These are phyloP conservation scores for Trichocladium antarcticum DNA, from an alignment of 495 filamentous ascomycete genomes.

Conservation along the genomic window DNA sequence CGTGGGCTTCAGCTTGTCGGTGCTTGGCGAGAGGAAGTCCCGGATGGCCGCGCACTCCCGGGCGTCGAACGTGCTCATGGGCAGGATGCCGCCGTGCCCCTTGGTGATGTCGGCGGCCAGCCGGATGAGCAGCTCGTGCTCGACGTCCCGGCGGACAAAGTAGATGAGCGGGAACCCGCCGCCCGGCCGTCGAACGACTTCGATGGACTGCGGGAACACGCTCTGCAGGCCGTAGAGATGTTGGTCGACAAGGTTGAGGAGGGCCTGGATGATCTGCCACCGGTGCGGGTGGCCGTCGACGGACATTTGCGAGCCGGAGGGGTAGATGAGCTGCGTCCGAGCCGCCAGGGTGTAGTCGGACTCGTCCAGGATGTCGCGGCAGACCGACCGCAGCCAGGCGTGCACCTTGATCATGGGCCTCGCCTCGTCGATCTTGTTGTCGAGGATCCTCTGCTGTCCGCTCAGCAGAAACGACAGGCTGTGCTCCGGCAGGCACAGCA, in stretches of 20 bases:
- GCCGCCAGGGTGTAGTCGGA: conserved; percentile 43
- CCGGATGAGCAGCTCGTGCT: conserved; percentile 31
- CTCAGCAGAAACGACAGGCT: conserved; percentile 43
- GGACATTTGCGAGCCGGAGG: conserved; percentile 35
- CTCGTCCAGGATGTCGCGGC: conserved; percentile 48
- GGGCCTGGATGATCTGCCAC: conserved; percentile 34
- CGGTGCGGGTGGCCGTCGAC: conserved; percentile 43
- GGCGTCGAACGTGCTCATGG: conserved; percentile 13
- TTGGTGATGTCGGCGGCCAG: conserved; percentile 30
- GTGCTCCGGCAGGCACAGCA: conserved; percentile 43
- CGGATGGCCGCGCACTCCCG: conserved; percentile 33
- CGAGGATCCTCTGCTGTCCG: conserved; percentile 37
- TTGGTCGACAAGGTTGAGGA: conserved; percentile 33
- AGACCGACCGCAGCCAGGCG: conserved; percentile 33
- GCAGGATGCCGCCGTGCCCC: conserved; percentile 22
- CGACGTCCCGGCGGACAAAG: conserved; percentile 36
- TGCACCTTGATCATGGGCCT: conserved; percentile 36
- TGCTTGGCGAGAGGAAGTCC: conserved; percentile 18
- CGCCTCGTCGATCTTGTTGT: conserved; percentile 30
- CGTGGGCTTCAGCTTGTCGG: conserved; percentile 8
- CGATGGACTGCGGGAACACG: conserved; percentile 34
- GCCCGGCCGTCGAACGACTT: conserved; percentile 28
- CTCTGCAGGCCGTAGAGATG: conserved; percentile 28
- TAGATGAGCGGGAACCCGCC: conserved; percentile 36
- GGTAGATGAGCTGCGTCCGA: conserved; percentile 41